Evolutionary conservation across 768 basidiomycete genomes (phyloP).

Genomic region (Melanogaster broomeanus): DNA sequence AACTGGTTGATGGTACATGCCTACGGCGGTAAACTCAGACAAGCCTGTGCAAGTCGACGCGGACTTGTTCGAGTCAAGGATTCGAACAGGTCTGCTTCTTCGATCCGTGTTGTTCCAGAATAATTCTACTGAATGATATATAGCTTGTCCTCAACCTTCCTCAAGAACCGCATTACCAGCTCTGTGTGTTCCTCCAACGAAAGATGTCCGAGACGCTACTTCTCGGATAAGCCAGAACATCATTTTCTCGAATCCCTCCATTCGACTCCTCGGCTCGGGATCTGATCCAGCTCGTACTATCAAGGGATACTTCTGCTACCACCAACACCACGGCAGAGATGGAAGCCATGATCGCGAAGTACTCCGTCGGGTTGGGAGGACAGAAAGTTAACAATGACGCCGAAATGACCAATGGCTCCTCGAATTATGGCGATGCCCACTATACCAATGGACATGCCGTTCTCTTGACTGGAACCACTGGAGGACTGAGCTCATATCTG

Average conservation of each 20-base stretch:
- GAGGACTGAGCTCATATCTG: slow-evolving; percentile 35
- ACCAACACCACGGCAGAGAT: slow-evolving; percentile 21
- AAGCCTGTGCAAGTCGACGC: slow-evolving; percentile 3
- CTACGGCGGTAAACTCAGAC: slow-evolving; percentile 10
- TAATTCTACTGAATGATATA: background rate
- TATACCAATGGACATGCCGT: slow-evolving; percentile 24
- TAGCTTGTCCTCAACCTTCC: slow-evolving; percentile 39
- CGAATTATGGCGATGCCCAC: background rate
- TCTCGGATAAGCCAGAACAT: slow-evolving; percentile 35
- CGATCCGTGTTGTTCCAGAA: background rate
- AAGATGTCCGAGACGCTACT: slow-evolving; percentile 10
- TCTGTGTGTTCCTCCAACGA: slow-evolving; percentile 22
- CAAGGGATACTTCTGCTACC: background rate
- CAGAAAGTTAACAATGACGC: slow-evolving; percentile 3
- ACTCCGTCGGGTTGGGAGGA: slow-evolving; percentile 27
- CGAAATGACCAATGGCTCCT: background rate
- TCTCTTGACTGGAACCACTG: slow-evolving; percentile 34
- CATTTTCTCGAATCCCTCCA: slow-evolving; percentile 46
- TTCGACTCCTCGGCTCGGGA: slow-evolving; percentile 32
- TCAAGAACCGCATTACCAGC: slow-evolving; percentile 40
- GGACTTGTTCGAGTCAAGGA: slow-evolving; percentile 35
- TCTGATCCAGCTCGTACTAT: slow-evolving; percentile 11
- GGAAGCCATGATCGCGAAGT: slow-evolving; percentile 40
- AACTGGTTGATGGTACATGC: slow-evolving; percentile 29
- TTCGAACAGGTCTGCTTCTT: slow-evolving; percentile 35